Evolutionary conservation across 306 rosid genomes (phyloP).

Genomic region (Gastrolobium bilobum): DNA sequence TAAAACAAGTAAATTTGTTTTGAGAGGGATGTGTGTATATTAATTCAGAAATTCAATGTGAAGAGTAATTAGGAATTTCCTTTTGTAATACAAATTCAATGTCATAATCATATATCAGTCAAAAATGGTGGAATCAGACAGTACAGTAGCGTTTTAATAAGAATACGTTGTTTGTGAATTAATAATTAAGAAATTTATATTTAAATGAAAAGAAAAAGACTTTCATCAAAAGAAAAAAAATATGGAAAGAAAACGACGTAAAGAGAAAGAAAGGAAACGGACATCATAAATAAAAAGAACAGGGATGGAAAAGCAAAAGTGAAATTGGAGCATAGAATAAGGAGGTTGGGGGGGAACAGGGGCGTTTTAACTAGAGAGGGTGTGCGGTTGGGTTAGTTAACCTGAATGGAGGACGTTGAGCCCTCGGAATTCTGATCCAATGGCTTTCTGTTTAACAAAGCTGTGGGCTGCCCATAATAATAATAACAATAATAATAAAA

Average conservation of each 20-base stretch:
- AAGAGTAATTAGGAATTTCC: neutral
- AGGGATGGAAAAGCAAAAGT: conserved; percentile 24
- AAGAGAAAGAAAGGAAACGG: conserved; percentile 2
- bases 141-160: neutral
- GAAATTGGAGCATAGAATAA: neutral
- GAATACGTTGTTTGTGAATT: neutral
- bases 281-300: conserved; percentile 5
- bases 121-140: neutral
- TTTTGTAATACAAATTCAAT: neutral
- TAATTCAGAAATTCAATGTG: neutral
- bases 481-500: too few species aligned
- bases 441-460: conserved; percentile 57
- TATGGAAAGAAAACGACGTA: too few species aligned
- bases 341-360: neutral
- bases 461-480: conserved; percentile 60
- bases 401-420: conserved; percentile 28
- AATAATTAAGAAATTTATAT: neutral
- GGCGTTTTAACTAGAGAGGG: conserved; percentile 47
- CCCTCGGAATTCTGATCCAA: conserved; percentile 51
- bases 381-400: conserved; percentile 47
- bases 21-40: neutral
- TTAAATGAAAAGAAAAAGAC: neutral
- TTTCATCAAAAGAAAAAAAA: too few species aligned
- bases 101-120: neutral
- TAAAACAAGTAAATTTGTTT: neutral